Evolutionary conservation across 768 basidiomycete genomes (phyloP).

Genomic region (Lactifluus rugatus): DNA sequence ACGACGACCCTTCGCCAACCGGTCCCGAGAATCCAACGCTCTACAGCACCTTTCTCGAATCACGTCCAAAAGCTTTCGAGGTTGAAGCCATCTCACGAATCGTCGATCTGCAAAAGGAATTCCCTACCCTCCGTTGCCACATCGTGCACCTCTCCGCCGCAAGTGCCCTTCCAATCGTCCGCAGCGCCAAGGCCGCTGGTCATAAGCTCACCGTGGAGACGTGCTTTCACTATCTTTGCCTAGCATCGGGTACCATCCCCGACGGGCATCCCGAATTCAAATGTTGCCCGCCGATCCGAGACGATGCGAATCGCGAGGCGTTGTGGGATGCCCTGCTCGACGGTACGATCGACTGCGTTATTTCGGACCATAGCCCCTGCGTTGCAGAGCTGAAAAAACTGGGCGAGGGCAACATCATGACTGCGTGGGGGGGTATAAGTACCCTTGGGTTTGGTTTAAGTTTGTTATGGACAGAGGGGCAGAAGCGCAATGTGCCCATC

Average conservation of each 20-base stretch:
- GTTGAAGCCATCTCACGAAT: slow-evolving; percentile 74
- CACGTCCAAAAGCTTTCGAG: slow-evolving; percentile 77
- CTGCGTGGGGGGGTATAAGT: slow-evolving; percentile 92
- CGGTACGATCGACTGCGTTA: slow-evolving; percentile 83
- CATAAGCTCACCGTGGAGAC: slow-evolving; percentile 86
- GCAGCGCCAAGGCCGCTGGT: slow-evolving; percentile 52
- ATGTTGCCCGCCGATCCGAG: slow-evolving; percentile 91
- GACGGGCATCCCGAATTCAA: slow-evolving; percentile 79
- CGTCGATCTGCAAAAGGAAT: slow-evolving; percentile 47
- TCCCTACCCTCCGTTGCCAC: slow-evolving; percentile 71
- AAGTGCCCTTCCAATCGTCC: slow-evolving; percentile 66
- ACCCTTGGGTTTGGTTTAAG: slow-evolving; percentile 85
- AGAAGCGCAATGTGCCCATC: slow-evolving; percentile 47
- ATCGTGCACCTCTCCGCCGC: slow-evolving; percentile 94
- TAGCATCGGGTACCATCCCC: slow-evolving; percentile 65
- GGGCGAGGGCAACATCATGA: slow-evolving; percentile 73
- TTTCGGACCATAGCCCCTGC: slow-evolving; percentile 96
- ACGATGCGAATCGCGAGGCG: slow-evolving; percentile 54
- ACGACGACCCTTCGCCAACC: slow-evolving; percentile 27
- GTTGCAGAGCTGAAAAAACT: slow-evolving; percentile 68
- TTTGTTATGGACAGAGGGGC: slow-evolving; percentile 80
- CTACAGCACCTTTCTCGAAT: slow-evolving; percentile 78
- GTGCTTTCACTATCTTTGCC: slow-evolving; percentile 92
- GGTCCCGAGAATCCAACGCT: slow-evolving; percentile 35
- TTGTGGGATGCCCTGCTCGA: slow-evolving; percentile 78